Evolutionary conservation across 164 flowering plant genomes (phyloP).

Genomic region (Umbilicus rupestris): DNA sequence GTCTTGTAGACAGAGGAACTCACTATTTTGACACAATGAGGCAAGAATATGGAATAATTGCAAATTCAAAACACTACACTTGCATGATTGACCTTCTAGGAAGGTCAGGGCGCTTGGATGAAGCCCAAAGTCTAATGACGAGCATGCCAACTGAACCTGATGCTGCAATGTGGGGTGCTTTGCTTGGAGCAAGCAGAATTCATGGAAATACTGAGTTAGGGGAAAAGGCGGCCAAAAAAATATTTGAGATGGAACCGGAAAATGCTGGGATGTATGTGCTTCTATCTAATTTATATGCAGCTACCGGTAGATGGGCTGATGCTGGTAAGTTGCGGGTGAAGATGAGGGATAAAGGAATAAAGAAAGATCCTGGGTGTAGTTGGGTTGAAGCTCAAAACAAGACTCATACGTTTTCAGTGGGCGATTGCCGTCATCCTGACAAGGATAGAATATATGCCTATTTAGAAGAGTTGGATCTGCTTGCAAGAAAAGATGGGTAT

Average conservation of each 20-base stretch:
- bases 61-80: conserved; percentile 67
- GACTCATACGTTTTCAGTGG: conserved; percentile 65
- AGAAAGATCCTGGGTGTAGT: conserved; percentile 71
- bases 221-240: conserved; percentile 70
- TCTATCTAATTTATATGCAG: conserved; percentile 82
- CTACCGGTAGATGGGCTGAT: conserved; percentile 77
- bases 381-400: conserved; percentile 79
- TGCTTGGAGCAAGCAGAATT: conserved; percentile 83
- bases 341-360: conserved; percentile 75
- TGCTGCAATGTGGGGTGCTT: conserved; percentile 91
- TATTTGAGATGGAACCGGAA: conserved; percentile 78
- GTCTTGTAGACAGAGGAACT: conserved; percentile 62
- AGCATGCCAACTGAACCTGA: conserved; percentile 77
- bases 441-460: conserved; percentile 54
- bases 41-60: conserved; percentile 45
- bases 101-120: conserved; percentile 77
- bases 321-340: conserved; percentile 53
- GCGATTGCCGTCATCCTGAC: conserved; percentile 65
- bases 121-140: conserved; percentile 60
- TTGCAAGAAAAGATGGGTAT: conserved; percentile 59
- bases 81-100: conserved; percentile 97
- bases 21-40: conserved; percentile 61
- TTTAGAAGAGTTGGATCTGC: conserved; percentile 57
- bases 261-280: conserved; percentile 92
- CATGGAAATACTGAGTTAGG: conserved; percentile 75